phyloP scores from a whole-genome alignment of 148 eudicot species.

The Spergularia bocconei region DNA sequence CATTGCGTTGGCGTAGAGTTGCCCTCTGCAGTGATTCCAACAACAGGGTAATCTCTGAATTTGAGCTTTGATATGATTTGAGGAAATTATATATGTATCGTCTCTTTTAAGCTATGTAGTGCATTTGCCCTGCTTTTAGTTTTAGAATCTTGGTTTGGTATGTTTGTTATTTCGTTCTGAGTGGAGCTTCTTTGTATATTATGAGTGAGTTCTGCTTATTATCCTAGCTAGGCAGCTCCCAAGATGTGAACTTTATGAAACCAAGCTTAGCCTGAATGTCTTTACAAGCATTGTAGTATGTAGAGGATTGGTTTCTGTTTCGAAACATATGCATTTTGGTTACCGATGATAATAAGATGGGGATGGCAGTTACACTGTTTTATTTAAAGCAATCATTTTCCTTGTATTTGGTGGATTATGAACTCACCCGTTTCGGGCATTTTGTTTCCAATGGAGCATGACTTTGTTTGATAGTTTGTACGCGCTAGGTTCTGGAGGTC shows the following conservation, averaged over 20 bases:
- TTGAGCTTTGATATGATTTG: background rate
- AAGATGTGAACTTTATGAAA: background rate
- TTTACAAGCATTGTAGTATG: constrained; percentile 17
- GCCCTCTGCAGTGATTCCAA: constrained; percentile 2
- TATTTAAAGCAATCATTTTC: background rate
- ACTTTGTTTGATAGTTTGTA: background rate
- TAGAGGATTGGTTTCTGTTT: constrained; percentile 14
- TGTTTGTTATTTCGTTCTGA: background rate
- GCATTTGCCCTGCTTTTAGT: background rate
- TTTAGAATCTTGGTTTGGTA: background rate
- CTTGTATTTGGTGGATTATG: background rate
- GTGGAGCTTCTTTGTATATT: constrained; percentile 10
- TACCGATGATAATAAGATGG: constrained; percentile 11
- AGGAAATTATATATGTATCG: background rate
- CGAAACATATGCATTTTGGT: constrained; percentile 14
- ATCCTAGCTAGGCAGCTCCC: background rate
- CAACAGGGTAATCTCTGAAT: constrained; percentile 16
- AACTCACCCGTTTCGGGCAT: background rate
- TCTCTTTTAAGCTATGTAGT: constrained; percentile 1
- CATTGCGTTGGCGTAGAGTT: background rate
- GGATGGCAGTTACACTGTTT: constrained; percentile 1
- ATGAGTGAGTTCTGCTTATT: constrained; percentile 3
- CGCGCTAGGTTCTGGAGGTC: too few relatives aligned
- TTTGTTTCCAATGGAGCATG: background rate
- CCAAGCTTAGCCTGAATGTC: constrained; percentile 2